Conservation (phyloP, 208 protist genomes). For the Herpetomonas samuelpessoai region DNA sequence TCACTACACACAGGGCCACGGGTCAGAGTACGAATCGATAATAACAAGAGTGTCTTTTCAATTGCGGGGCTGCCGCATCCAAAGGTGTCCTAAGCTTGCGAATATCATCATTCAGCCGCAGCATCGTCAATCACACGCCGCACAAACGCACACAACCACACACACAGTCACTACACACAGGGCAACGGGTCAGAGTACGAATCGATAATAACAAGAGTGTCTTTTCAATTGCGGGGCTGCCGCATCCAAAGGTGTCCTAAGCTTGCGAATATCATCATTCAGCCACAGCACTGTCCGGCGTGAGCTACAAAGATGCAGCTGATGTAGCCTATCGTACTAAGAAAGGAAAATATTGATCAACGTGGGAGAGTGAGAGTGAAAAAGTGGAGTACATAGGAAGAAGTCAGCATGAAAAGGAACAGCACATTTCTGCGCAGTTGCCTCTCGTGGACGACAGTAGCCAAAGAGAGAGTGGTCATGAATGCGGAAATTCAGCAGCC, state of each 20-base stretch:
- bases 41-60: slow-evolving; percentile 42
- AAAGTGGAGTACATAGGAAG: too few species aligned
- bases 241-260: slow-evolving; percentile 63
- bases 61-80: slow-evolving; percentile 32
- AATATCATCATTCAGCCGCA: slow-evolving; percentile 26
- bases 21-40: slow-evolving; percentile 53
- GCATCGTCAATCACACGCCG: background rate
- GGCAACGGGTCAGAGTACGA: slow-evolving; percentile 35
- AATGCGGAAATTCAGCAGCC: too few species aligned
- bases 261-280: slow-evolving; percentile 39
- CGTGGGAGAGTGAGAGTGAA: too few species aligned
- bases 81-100: slow-evolving; percentile 59
- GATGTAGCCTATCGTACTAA: too few species aligned
- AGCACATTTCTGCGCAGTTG: too few species aligned
- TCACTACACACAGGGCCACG: background rate
- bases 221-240: slow-evolving; percentile 32
- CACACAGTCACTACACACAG: background rate
- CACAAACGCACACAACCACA: background rate
- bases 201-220: slow-evolving; percentile 43
- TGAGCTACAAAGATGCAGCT: background rate
- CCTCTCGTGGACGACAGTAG: too few species aligned
- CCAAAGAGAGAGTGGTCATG: too few species aligned
- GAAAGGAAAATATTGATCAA: too few species aligned
- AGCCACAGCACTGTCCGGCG: too few species aligned
- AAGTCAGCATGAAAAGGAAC: too few species aligned